Conservation (phyloP, 495 filamentous ascomycete species). For the Apodospora peruviana region DNA sequence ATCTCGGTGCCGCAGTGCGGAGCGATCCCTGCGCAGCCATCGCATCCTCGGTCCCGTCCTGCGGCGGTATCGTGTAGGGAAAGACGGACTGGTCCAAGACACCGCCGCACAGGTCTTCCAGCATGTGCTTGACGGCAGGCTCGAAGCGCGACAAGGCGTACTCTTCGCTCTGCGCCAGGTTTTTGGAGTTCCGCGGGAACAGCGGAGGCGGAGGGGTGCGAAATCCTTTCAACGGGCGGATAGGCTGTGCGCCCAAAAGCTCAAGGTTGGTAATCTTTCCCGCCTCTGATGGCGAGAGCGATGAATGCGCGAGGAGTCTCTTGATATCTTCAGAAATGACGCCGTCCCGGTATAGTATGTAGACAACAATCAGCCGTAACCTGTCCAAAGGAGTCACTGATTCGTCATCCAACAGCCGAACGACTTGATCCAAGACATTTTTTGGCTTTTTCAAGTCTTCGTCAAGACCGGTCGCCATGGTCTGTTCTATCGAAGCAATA, state of each 20-base stretch:
- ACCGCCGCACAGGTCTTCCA: constrained; percentile 65
- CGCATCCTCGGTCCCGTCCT: constrained; percentile 45
- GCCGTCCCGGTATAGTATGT: constrained; percentile 84
- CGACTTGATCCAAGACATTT: constrained; percentile 75
- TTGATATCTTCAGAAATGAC: constrained; percentile 78
- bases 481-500: constrained; percentile 78
- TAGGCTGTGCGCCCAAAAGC: constrained; percentile 70
- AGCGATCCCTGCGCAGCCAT: constrained; percentile 65
- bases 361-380: constrained; percentile 76
- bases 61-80: constrained; percentile 71
- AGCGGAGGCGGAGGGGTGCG: constrained; percentile 57
- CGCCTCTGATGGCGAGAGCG: constrained; percentile 66
- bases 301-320: constrained; percentile 78
- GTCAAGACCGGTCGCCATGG: constrained; percentile 84
- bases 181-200: constrained; percentile 57
- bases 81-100: constrained; percentile 67
- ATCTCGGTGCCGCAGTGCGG: constrained; percentile 83
- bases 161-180: constrained; percentile 50
- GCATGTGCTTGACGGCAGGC: constrained; percentile 67
- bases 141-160: constrained; percentile 65
- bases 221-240: constrained; percentile 70
- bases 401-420: constrained; percentile 80
- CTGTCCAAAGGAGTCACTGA: constrained; percentile 63
- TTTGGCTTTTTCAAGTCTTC: constrained; percentile 91
- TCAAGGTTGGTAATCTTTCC: constrained; percentile 73